Evolutionary conservation across 441 rosid species (phyloP).

Genomic region (Croton laevigatus): DNA sequence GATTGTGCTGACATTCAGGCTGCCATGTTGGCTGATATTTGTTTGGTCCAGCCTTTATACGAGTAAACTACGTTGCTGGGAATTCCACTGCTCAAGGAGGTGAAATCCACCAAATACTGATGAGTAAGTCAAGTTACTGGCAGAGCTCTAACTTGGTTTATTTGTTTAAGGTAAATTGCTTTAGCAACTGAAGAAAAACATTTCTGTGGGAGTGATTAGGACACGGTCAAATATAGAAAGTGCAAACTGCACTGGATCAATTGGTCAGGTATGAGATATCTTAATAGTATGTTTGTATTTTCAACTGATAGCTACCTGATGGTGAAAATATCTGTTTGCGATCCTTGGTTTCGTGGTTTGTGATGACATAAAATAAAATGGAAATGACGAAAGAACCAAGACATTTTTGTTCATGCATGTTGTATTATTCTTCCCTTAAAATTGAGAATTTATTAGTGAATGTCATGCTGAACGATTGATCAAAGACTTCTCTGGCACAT

Average conservation of each 20-base stretch:
- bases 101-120: not conserved
- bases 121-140: not conserved
- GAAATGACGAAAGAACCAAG: conserved; percentile 16
- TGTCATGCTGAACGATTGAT: conserved; percentile 13
- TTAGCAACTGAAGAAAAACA: not conserved
- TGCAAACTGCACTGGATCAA: conserved; percentile 57
- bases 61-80: not conserved
- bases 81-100: conserved; percentile 2
- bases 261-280: conserved; percentile 54
- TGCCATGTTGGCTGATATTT: no score
- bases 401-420: not conserved
- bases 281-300: conserved; percentile 53
- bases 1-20: not conserved
- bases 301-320: conserved; percentile 92
- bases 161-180: not conserved
- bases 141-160: not conserved
- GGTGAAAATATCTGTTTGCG: conserved; percentile 93
- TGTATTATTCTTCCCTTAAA: not conserved
- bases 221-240: conserved; percentile 78
- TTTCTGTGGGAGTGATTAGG: conserved; percentile 53
- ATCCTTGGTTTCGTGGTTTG: conserved; percentile 77
- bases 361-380: conserved; percentile 28
- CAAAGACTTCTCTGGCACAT: conserved; percentile 3
- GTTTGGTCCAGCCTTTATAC: not conserved
- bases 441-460: conserved; percentile 11